phyloP scores from a whole-genome alignment of 106 monocot species.

The Apostasia ramifera region DNA sequence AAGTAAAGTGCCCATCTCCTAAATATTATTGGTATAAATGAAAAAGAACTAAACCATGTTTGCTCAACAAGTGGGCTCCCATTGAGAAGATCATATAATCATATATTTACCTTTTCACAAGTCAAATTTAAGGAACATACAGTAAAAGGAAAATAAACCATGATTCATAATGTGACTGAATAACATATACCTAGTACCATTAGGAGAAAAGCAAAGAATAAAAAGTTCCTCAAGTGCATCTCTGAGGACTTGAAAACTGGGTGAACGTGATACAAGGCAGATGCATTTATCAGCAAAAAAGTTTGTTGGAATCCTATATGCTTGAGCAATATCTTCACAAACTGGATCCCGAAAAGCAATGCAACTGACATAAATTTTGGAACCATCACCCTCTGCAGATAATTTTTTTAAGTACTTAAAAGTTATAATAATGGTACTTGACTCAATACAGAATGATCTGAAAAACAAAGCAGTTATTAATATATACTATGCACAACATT shows the following conservation, averaged over 20 bases:
- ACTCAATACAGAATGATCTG: not conserved
- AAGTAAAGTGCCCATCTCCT: too few relatives aligned
- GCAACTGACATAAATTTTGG: slow-evolving; percentile 95
- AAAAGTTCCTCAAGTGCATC: slow-evolving; percentile 89
- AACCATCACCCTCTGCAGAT: slow-evolving; percentile 96
- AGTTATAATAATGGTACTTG: not conserved
- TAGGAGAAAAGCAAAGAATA: slow-evolving; percentile 77
- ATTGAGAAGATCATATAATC: not conserved
- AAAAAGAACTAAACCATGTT: too few relatives aligned
- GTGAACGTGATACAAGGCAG: slow-evolving; percentile 91
- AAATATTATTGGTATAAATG: too few relatives aligned
- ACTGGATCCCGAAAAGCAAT: slow-evolving; percentile 95
- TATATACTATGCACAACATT: not conserved
- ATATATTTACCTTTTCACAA: not conserved
- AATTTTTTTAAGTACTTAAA: slow-evolving; percentile 3
- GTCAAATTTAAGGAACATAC: not conserved
- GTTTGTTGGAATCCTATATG: slow-evolving; percentile 70
- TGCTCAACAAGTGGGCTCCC: too few relatives aligned
- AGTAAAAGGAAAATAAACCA: not conserved
- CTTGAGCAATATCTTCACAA: slow-evolving; percentile 80
- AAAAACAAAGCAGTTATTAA: not conserved
- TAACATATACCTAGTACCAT: slow-evolving; percentile 66
- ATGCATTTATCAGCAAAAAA: slow-evolving; percentile 97
- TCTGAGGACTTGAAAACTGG: slow-evolving; percentile 76
- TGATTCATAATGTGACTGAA: not conserved